Conservation (phyloP, 805 yeast genomes). For the Cyberlindnera misumaiensis region DNA sequence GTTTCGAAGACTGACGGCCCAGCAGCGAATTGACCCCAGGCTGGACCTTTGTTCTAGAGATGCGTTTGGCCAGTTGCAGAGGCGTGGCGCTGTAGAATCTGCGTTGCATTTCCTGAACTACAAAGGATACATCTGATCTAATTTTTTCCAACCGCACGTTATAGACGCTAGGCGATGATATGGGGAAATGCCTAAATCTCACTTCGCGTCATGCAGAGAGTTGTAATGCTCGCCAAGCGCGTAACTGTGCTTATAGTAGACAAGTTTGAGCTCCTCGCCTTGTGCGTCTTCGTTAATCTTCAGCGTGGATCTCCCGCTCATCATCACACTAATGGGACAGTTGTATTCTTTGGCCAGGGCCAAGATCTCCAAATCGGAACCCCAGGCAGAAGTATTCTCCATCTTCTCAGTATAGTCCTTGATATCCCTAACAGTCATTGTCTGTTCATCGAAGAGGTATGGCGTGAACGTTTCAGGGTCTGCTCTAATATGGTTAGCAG, state of each 20-base stretch:
- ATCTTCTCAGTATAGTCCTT: slow-evolving; percentile 63
- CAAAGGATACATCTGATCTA: background rate
- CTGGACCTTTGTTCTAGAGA: slow-evolving; percentile 2
- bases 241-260: slow-evolving; percentile 76
- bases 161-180: background rate
- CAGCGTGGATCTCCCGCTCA: slow-evolving; percentile 69
- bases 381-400: slow-evolving; percentile 86
- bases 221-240: slow-evolving; percentile 96
- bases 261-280: slow-evolving; percentile 56
- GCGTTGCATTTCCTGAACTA: background rate
- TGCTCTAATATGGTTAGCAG: slow-evolving; percentile 59
- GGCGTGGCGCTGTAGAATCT: slow-evolving; percentile 9
- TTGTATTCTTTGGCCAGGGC: slow-evolving; percentile 70
- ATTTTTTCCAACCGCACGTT: background rate
- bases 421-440: slow-evolving; percentile 56
- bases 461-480: slow-evolving; percentile 73
- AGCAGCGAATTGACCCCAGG: slow-evolving; percentile 11
- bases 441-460: slow-evolving; percentile 73
- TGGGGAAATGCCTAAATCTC: too few relatives aligned
- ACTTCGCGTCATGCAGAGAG: slow-evolving; percentile 47
- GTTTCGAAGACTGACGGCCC: slow-evolving; percentile 23
- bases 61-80: slow-evolving; percentile 13
- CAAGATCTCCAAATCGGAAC: slow-evolving; percentile 86
- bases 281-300: slow-evolving; percentile 47
- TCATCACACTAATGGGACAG: slow-evolving; percentile 68